Evolutionary conservation across 2,329 filamentous ascomycete genomes (phyloP).

Genomic region (Microdochium nivale): DNA sequence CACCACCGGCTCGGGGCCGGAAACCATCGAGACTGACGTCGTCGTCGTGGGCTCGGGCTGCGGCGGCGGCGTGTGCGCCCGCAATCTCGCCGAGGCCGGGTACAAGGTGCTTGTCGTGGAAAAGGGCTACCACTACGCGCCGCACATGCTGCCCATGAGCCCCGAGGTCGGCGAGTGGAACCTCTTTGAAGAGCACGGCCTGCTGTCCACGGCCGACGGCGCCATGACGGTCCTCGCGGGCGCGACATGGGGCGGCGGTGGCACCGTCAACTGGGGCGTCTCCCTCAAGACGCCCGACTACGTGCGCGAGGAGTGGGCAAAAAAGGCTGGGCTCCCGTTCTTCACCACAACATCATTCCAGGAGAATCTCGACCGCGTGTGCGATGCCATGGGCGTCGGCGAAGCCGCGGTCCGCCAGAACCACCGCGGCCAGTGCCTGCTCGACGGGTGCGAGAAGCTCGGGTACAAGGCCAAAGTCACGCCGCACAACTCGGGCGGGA

Average conservation of each 20-base stretch:
- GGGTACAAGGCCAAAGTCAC: conserved; percentile 55
- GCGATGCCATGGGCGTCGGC: conserved; percentile 14
- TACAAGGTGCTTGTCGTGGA: conserved; percentile 57
- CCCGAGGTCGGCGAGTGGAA: conserved; percentile 40
- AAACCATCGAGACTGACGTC: conserved; percentile 55
- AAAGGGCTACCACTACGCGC: conserved; percentile 57
- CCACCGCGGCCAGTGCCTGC: conserved; percentile 47
- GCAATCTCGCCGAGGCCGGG: conserved; percentile 48
- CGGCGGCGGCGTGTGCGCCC: conserved; percentile 60
- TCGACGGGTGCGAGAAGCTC: conserved; percentile 58
- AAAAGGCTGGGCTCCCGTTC: conserved; percentile 44
- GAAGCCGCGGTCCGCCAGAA: conserved; percentile 47
- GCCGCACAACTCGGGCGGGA: conserved; percentile 60
- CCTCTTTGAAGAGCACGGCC: conserved; percentile 51
- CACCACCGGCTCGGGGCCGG: conserved; percentile 25
- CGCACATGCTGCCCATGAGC: conserved; percentile 57
- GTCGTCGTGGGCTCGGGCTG: conserved; percentile 66
- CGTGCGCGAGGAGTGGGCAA: conserved; percentile 61
- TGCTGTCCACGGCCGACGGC: conserved; percentile 36
- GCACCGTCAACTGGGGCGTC: conserved; percentile 60
- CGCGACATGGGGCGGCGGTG: conserved; percentile 62
- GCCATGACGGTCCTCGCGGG: conserved; percentile 49
- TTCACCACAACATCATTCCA: conserved; percentile 59
- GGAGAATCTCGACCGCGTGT: conserved; percentile 44
- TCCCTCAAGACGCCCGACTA: conserved; percentile 45